Conservation (phyloP, 2,329 filamentous ascomycete species). For the Pseudogymnoascus sp. region DNA sequence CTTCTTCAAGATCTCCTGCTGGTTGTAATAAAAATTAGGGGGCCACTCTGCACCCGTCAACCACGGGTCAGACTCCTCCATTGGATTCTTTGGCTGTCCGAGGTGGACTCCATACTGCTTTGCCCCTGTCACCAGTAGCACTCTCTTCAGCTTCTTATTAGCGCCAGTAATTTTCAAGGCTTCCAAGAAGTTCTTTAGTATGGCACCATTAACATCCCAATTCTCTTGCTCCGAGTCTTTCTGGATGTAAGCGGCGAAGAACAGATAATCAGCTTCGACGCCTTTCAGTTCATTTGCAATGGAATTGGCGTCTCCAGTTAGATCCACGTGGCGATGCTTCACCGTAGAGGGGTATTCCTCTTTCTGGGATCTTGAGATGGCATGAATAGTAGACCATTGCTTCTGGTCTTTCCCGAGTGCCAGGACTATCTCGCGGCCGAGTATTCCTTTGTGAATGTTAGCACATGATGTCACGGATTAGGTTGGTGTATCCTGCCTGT, state of each 20-base stretch:
- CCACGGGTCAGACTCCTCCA: constrained; percentile 40
- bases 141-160: constrained; percentile 36
- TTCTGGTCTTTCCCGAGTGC: constrained; percentile 25
- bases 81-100: constrained; percentile 39
- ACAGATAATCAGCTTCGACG: constrained; percentile 29
- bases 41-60: constrained; percentile 31
- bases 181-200: constrained; percentile 42
- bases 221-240: constrained; percentile 28
- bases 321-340: constrained; percentile 29
- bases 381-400: constrained; percentile 30
- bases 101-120: constrained; percentile 50
- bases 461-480: not conserved
- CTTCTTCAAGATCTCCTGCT: constrained; percentile 37
- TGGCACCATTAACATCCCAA: constrained; percentile 31
- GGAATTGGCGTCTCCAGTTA: constrained; percentile 23
- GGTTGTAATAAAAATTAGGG: constrained; percentile 45
- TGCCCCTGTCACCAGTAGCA: constrained; percentile 41
- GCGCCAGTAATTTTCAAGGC: constrained; percentile 38
- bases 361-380: constrained; percentile 30
- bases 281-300: constrained; percentile 28
- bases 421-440: constrained; percentile 30
- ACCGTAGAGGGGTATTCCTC: constrained; percentile 29
- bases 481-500: constrained; percentile 18
- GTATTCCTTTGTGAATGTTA: constrained; percentile 18
- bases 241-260: constrained; percentile 32